Base-by-base conservation (phyloP, 768 basidiomycete species). In the Dentipellis sp. region DNA sequence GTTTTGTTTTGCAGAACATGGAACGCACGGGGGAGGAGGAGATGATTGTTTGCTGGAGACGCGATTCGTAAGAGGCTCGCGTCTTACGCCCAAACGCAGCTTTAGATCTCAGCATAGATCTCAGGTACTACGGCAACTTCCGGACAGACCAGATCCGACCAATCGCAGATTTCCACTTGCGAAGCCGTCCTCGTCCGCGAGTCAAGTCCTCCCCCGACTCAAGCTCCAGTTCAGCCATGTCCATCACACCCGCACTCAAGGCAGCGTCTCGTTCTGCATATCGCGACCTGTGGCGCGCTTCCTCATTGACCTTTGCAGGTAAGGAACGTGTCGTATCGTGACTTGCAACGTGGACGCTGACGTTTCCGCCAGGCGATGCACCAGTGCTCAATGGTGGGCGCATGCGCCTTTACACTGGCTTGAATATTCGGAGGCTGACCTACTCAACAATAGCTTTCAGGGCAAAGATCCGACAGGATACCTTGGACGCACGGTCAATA, bases 231-330 rank as follows among this genome's bases (percentile, higher is more conserved):
- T 10, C 48, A 4, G 23, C 35, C 12, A 60, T 84, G 83, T 71
- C 81, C 36, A 72, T 85, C 52, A 68, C 83, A n/a, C 71, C 75
- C 2, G 66, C 56, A 22, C 76, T 91, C 40, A 77, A 71, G 64
- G 82, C 85, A 35, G 76, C 81, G 10, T 86, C 85, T 17, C 81
- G 89, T 49, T 76, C 88, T 35, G 86, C 86, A 14, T 93, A 93
- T 64, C 79, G 90, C 36, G 74, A 80, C 62, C 70, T 91, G 4
- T 80, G 83, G 60, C 76, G 89, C 42, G 83, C 88, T 0, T 80
- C 88, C 1, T 67, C 79, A 6, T 64, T 70, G 10, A 90, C 88
- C 0, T 93, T 93, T 65, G 54, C 76, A 56, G 89, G 87, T 54
- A n/a, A 12, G 17, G 0, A 19, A 10, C 35, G 38, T 48, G 47